Evolutionary conservation across 306 rosid genomes (phyloP).

Genomic region (Hippophae rhamnoides): DNA sequence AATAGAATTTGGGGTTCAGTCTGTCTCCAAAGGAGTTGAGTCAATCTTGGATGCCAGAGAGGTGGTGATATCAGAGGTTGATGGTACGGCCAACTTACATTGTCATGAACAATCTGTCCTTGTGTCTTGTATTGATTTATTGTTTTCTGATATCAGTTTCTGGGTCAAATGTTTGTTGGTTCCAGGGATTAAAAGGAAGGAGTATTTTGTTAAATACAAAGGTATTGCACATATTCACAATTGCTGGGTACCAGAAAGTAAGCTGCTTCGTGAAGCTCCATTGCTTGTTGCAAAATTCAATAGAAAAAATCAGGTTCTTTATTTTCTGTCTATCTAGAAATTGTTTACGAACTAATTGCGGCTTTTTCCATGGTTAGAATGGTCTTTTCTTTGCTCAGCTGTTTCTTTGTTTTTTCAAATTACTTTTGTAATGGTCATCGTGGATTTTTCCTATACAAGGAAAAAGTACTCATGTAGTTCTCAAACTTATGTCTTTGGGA

Average conservation of each 20-base stretch:
- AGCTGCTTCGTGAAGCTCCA: conserved; percentile 48
- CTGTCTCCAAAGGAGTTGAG: conserved; percentile 57
- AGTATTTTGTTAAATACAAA: conserved; percentile 50
- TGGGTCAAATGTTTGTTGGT: conserved; percentile 8
- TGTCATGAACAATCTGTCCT: too few relatives aligned
- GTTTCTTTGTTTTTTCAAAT: too few relatives aligned
- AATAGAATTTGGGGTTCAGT: conserved; percentile 48
- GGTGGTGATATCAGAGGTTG: conserved; percentile 23
- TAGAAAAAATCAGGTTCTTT: conserved; percentile 28
- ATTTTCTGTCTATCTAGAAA: too few relatives aligned
- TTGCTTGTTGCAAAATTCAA: conserved; percentile 36
- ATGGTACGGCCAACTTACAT: conserved; percentile 30
- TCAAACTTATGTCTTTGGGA: too few relatives aligned
- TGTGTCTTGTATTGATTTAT: conserved; percentile 1
- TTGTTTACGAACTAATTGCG: too few relatives aligned
- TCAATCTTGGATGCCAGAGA: conserved; percentile 41
- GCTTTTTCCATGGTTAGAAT: too few relatives aligned
- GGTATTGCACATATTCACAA: conserved; percentile 64
- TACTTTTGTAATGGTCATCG: too few relatives aligned
- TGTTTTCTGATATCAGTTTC: conserved; percentile 8
- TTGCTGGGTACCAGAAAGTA: conserved; percentile 43
- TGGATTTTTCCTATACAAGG: too few relatives aligned
- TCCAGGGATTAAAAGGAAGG: conserved; percentile 34
- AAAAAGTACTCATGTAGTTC: too few relatives aligned
- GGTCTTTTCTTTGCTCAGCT: too few relatives aligned